Conservation (phyloP, 768 basidiomycete genomes). For the Lactifluus rugatus region DNA sequence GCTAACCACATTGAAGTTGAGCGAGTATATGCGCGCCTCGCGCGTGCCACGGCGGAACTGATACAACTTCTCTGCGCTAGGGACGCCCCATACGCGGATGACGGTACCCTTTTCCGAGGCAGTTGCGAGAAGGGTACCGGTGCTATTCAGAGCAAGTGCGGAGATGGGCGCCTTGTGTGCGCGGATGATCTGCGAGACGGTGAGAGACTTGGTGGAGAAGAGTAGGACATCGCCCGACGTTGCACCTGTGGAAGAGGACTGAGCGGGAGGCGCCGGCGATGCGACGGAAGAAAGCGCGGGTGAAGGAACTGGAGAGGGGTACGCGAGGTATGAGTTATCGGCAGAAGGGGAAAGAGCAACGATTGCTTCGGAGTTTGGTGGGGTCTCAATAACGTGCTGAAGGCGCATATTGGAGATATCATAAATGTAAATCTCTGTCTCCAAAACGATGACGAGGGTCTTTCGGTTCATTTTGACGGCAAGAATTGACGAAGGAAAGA, state of each 20-base stretch:
- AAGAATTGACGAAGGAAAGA: slow-evolving; percentile 94
- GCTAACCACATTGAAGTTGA: slow-evolving; percentile 76
- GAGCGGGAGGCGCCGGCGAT: slow-evolving; percentile 31
- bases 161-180: slow-evolving; percentile 95
- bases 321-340: slow-evolving; percentile 90
- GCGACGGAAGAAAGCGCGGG: slow-evolving; percentile 44
- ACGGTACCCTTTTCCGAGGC: slow-evolving; percentile 94
- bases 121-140: slow-evolving; percentile 86
- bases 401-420: slow-evolving; percentile 99
- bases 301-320: slow-evolving; percentile 89
- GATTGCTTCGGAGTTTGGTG: slow-evolving; percentile 91
- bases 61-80: slow-evolving; percentile 86
- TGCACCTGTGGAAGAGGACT: slow-evolving; percentile 23
- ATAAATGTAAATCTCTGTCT: slow-evolving; percentile 97
- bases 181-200: slow-evolving; percentile 91
- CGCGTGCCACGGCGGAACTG: slow-evolving; percentile 90
- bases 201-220: slow-evolving; percentile 87
- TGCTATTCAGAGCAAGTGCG: slow-evolving; percentile 72
- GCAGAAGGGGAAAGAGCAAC: slow-evolving; percentile 91
- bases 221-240: slow-evolving; percentile 84
- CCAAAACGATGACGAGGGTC: slow-evolving; percentile 90
- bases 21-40: slow-evolving; percentile 75
- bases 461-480: slow-evolving; percentile 98
- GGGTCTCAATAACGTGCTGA: slow-evolving; percentile 94
- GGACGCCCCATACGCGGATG: slow-evolving; percentile 88